Base-by-base conservation (phyloP, 495 filamentous ascomycete genomes). In the Podospora sp. region DNA sequence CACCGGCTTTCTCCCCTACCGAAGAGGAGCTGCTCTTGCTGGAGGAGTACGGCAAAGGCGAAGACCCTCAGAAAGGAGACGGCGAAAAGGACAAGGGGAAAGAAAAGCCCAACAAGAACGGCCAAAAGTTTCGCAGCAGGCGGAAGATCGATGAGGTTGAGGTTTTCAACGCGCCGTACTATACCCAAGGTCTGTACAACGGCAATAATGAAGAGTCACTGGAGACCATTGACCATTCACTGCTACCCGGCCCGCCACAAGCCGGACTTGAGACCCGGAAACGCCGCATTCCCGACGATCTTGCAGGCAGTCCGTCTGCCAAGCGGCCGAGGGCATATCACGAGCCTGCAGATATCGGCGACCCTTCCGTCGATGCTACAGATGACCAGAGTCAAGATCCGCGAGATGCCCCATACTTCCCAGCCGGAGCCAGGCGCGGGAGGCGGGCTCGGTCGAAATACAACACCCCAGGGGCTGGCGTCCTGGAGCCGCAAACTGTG, bases 1-100 rank as follows among this genome's bases (percentile, higher is more conserved):
- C 81, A 1, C 65, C 75, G 16, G 73, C 75, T n/a, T 82, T 82
- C 59, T 80, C 79, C 0, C 76, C 77, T 1, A 73, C 73, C 0
- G 69, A 77, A 33, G 75, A 81, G 26, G 81, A 82, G 35, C 69
- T 77, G 22, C 65, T 56, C 18, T 24, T 65, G 5, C 33, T 78
- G 60, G 69, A 75, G 36, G 68, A 76, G 40, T 50, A 72, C 2
- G 73, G 75, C 49, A 65, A 60, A 26, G 68, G 35, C 8, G 63
- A 65, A 3, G 52, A 58, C 20, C 26, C 12, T 2, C 25, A 58
- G 20, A 56, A 26, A 58, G 52, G 20, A 11, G 63, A 46, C 51
- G 57, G 16, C 29, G 63, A 57, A 18, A 51, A 26, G 21, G 26
- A 40, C 20, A 65, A 27, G 22, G 58, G 53, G 57, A 63, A 67